Evolutionary conservation across 2,329 filamentous ascomycete species (phyloP), one percentile per base, ranked within the genome.

Genomic region (Cladophialophora carrionii): DNA sequence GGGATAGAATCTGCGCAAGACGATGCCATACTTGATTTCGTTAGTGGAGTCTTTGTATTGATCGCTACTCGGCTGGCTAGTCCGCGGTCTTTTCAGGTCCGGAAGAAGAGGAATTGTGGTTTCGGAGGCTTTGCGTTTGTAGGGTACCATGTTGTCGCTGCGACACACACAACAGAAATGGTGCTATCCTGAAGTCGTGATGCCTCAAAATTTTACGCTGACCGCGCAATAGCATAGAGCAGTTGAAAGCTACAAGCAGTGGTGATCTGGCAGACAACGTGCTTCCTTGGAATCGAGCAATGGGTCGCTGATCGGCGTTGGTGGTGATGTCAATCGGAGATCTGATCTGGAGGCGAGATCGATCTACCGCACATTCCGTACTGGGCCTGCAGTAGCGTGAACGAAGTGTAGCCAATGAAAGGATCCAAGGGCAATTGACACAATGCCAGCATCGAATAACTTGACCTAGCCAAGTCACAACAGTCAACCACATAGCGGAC

Each of bases 1-100:
- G 0, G 92, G 92, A 71, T 96, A 97, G 78, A 88, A 96, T 55
- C 90, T 84, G 48, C 88, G 87, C 41, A 89, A 80, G 0, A 91
- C 86, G 57, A 91, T 87, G 20, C 87, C 88, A 69, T 88, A 79
- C 20, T 80, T 75, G 62, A 81, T 80, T 60, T 68, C 71, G 34
- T 65, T 37, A 17, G 63, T 59, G 4, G 69, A 72, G 31, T 71
- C 70, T 49, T 71, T 66, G 57, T 69, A 68, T 46, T 56, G 63
- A 12, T 22, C 17, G 8, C 43, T 26, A 29, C 20, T 9, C n/a
- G 48, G 4, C 22, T n/a, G 24, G 29, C 9, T 14, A 26, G 56
- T 20, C 32, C 58, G 58, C 9, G 8, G 20, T 24, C 43, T 65
- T 63, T 65, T 64, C n/a, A 41, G 46, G 24, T 20, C 34, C 14